Evolutionary conservation across 1,284 basidiomycete species (phyloP).

Genomic region (Grifola frondosa): DNA sequence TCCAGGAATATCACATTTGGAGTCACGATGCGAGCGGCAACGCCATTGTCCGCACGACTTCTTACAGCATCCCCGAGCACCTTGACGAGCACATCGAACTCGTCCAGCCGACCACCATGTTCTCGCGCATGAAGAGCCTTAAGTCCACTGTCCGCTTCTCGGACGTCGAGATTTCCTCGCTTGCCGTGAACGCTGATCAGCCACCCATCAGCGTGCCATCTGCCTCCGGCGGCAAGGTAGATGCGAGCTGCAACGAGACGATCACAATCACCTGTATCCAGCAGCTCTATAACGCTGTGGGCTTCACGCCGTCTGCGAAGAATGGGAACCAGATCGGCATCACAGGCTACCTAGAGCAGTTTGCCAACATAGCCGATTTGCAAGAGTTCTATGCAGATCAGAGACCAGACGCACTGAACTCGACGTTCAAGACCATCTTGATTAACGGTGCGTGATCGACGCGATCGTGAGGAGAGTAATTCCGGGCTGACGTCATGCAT

Average conservation of each 20-base stretch:
- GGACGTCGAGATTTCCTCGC: conserved; percentile 12
- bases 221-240: conserved; percentile 41
- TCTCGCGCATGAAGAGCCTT: conserved; percentile 49
- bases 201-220: conserved; percentile 29
- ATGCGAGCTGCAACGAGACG: conserved; percentile 49
- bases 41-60: conserved; percentile 60
- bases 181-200: conserved; percentile 29
- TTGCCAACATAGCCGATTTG: conserved; percentile 52
- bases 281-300: conserved; percentile 53
- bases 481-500: not conserved
- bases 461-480: not conserved
- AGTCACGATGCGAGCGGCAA: conserved; percentile 53
- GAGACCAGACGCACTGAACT: conserved; percentile 30
- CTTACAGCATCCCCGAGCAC: conserved; percentile 64
- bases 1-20: conserved; percentile 65
- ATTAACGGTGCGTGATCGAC: conserved; percentile 28
- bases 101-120: conserved; percentile 75
- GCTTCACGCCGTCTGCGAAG: conserved; percentile 46
- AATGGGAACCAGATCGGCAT: conserved; percentile 53
- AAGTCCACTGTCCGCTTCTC: conserved; percentile 45
- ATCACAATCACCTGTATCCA: conserved; percentile 60
- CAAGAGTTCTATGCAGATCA: conserved; percentile 36
- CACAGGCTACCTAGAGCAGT: conserved; percentile 59
- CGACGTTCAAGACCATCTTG: conserved; percentile 45
- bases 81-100: conserved; percentile 67